Conservation (phyloP, 345 rosid species). For the Clarkia xantiana region DNA sequence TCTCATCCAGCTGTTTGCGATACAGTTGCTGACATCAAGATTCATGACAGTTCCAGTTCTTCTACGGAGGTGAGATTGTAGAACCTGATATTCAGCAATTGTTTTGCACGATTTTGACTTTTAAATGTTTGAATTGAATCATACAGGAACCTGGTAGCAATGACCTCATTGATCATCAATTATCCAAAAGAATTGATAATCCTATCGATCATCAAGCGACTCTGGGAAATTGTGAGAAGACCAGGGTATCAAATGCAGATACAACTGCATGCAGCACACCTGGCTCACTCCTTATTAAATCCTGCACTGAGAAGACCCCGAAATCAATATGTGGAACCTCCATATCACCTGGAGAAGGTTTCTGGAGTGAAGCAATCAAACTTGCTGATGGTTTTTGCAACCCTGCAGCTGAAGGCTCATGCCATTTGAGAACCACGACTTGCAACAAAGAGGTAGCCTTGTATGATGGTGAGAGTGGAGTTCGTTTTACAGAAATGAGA, state of each 20-base stretch:
- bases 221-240: constrained; percentile 48
- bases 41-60: constrained; percentile 16
- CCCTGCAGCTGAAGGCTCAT: constrained; percentile 8
- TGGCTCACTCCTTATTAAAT: constrained; percentile 31
- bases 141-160: constrained; percentile 21
- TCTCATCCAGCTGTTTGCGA: constrained; percentile 23
- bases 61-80: constrained; percentile 30
- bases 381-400: constrained; percentile 60
- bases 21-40: constrained; percentile 17
- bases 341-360: constrained; percentile 90
- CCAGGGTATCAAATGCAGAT: constrained; percentile 21
- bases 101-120: constrained; percentile 6
- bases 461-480: constrained; percentile 31
- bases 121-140: background rate
- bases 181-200: too few species aligned
- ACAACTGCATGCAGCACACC: constrained; percentile 48
- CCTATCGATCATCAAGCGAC: constrained; percentile 26
- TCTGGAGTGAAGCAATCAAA: constrained; percentile 92
- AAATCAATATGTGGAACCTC: constrained; percentile 73
- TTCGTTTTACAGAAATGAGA: constrained; percentile 14
- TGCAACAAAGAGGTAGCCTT: constrained; percentile 20
- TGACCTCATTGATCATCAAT: constrained; percentile 20
- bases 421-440: constrained; percentile 15
- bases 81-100: constrained; percentile 5
- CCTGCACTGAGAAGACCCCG: constrained; percentile 37